Conservation (phyloP, 2,329 filamentous ascomycete genomes). For the Phialophora expanda region DNA sequence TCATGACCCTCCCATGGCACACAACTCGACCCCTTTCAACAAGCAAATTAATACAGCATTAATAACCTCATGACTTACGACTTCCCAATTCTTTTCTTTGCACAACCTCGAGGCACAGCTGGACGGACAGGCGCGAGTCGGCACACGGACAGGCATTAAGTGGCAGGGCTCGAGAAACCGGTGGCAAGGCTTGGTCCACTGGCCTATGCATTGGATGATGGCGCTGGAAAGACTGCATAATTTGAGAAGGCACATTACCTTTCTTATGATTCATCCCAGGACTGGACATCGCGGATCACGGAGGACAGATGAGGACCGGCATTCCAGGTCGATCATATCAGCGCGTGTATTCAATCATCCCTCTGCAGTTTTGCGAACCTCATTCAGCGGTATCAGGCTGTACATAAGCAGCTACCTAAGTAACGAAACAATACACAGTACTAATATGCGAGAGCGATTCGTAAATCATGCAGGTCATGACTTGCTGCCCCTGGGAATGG, state of each 20-base stretch:
- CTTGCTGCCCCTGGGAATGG: neutral
- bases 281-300: neutral
- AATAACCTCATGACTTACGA: constrained; percentile 1
- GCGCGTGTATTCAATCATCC: neutral
- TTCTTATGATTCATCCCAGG: neutral
- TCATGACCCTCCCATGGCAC: neutral
- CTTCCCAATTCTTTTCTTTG: neutral
- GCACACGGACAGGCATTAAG: neutral
- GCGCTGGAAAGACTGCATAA: neutral
- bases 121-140: neutral
- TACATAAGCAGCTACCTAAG: neutral
- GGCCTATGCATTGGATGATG: neutral
- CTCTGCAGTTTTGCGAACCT: neutral
- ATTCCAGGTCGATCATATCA: neutral
- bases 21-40: neutral
- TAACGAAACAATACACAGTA: neutral
- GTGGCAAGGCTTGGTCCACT: neutral
- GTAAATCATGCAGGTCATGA: neutral
- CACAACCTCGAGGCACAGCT: neutral
- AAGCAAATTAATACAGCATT: neutral
- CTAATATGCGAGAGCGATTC: neutral
- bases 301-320: neutral
- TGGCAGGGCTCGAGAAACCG: neutral
- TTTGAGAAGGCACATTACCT: neutral
- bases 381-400: neutral